Base-by-base conservation (phyloP, 139 green algal genomes). In the Penium margaritaceum region DNA sequence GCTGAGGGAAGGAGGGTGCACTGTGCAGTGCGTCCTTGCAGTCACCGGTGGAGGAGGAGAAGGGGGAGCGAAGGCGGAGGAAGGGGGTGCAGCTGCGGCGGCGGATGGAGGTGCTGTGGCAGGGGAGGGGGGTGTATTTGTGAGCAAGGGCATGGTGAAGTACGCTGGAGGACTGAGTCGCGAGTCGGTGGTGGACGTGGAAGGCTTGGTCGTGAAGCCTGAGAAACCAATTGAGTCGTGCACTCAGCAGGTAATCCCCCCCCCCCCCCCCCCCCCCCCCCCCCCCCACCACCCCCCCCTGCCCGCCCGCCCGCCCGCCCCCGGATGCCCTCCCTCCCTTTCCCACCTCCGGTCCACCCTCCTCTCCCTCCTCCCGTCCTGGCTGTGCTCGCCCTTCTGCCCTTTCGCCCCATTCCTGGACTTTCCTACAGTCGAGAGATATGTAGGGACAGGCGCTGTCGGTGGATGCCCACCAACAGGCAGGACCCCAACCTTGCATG, bases 101-200 rank as follows among this genome's bases (percentile, higher is more conserved):
- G n/a, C n/a, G n/a, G n/a, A n/a, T n/a, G n/a, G n/a, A n/a, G n/a
- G n/a, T n/a, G n/a, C n/a, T n/a, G n/a, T n/a, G n/a, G n/a, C n/a
- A n/a, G 51, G 51, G 24, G 32, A 21, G 32, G 32, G 36, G 46
- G 53, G 68, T 65, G 74, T 67, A 2, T 89, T 76, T 0, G 90
- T 97, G 17, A 91, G 80, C 85, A 95, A 95, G 71, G 81, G 84
- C 63, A 98, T 99, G 94, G 89, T 99, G 33, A 97, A 98, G 88
- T 99, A 96, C 69, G 89, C 89, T 1, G 88, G 81, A 6, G 84
- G 83, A 75, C 82, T 99, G 37, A 78, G 88, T 2, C 89, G 89
- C n/a, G 94, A 99, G 85, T 93, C 87, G 14, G 90, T 99, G 35
- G 89, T 98, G 46, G 94, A 99, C 75, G 80, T 99, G 2, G 79